A percentile compares a stretch with the other conserved stretches of the same genome.
Conservation (phyloP, 345 rosid genomes). For the Gossypium arboreum region DNA sequence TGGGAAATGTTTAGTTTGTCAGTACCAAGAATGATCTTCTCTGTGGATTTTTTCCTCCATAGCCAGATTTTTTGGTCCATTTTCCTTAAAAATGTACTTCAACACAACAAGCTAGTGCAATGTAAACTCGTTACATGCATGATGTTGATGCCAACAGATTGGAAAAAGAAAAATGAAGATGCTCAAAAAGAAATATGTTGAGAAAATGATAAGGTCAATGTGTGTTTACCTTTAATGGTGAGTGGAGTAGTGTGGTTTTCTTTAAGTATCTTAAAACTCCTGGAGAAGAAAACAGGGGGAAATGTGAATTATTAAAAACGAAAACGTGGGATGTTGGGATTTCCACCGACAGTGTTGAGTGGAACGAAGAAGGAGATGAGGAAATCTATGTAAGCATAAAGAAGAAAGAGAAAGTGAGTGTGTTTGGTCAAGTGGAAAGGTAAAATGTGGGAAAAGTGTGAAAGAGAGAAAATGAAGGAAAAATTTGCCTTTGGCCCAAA, state of each 20-base stretch:
- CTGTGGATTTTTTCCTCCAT: conserved; percentile 78
- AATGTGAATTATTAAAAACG: not conserved
- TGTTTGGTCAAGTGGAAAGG: conserved; percentile 30
- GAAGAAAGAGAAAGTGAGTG: conserved; percentile 17
- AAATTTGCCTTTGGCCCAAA: not conserved
- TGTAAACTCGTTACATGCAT: not conserved
- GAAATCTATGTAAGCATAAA: conserved; percentile 4
- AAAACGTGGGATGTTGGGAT: conserved; percentile 4
- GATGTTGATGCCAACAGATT: not conserved
- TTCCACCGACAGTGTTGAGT: conserved; percentile 11
- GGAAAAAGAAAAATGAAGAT: not conserved
- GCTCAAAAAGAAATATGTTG: too few relatives aligned
- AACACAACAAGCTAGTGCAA: conserved; percentile 3
- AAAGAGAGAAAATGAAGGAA: conserved; percentile 11
- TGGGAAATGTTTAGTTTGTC: conserved; percentile 32
- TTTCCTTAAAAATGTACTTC: too few relatives aligned
- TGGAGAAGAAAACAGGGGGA: not conserved
- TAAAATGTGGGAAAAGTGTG: conserved; percentile 24
- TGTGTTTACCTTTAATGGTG: not conserved
- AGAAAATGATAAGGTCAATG: not conserved
- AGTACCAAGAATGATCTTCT: conserved; percentile 38
- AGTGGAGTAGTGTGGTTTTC: not conserved
- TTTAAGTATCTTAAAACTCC: not conserved
- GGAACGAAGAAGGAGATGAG: not conserved
- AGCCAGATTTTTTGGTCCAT: conserved; percentile 85